Conservation (phyloP, 257 asterid species). For the Cordia subcordata region DNA sequence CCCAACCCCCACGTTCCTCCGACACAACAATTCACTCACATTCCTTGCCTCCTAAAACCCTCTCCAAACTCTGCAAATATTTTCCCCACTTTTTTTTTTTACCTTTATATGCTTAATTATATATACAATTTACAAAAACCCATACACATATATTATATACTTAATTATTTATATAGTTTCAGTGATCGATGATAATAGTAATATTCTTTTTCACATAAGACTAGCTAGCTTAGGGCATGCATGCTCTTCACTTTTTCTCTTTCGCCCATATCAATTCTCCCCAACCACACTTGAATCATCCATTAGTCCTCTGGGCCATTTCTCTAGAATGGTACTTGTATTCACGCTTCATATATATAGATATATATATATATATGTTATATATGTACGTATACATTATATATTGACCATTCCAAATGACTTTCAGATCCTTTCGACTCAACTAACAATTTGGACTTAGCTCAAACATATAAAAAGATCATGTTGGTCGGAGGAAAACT, state of each 20-base stretch:
- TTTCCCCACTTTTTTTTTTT: conserved; percentile 20
- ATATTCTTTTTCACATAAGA: conserved; percentile 17
- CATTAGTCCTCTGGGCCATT: conserved; percentile 7
- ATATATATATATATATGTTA: no score
- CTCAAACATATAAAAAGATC: no score
- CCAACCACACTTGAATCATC: not conserved
- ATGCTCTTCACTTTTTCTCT: conserved; percentile 32
- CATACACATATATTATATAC: not conserved
- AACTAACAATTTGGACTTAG: no score
- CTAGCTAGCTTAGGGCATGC: conserved; percentile 45
- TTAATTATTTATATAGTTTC: not conserved
- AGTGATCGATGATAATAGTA: not conserved
- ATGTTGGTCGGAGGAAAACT: no score
- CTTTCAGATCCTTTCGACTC: no score
- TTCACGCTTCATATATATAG: not conserved
- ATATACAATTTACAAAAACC: conserved; percentile 7
- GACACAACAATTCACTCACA: conserved; percentile 23
- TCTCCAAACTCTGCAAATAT: conserved; percentile 48
- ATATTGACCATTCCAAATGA: no score
- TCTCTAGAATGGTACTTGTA: conserved; percentile 4
- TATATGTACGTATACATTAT: no score
- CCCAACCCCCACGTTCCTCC: not conserved
- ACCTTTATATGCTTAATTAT: not conserved
- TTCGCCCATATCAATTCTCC: conserved; percentile 8
- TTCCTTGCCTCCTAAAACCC: conserved; percentile 60